Conservation (phyloP, 1,284 basidiomycete species). For the Irpex rosettiformis region DNA sequence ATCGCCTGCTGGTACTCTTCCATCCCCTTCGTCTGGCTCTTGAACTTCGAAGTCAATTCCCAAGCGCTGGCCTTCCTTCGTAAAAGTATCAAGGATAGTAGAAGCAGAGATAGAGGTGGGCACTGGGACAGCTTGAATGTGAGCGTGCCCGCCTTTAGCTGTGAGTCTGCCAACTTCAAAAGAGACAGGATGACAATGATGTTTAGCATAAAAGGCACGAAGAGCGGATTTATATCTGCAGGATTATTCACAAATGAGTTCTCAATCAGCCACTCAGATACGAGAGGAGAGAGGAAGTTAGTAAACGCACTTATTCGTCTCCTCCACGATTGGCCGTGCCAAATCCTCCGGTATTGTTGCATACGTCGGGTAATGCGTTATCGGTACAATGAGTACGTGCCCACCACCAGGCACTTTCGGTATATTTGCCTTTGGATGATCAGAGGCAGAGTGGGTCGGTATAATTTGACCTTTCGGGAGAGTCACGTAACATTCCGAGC, state of each 20-base stretch:
- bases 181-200: slow-evolving; percentile 66
- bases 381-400: slow-evolving; percentile 88
- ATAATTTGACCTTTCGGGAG: slow-evolving; percentile 91
- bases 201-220: slow-evolving; percentile 65
- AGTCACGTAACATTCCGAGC: slow-evolving; percentile 88
- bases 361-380: slow-evolving; percentile 64
- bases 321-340: slow-evolving; percentile 69
- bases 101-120: slow-evolving; percentile 50
- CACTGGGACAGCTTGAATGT: slow-evolving; percentile 85
- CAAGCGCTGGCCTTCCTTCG: slow-evolving; percentile 56
- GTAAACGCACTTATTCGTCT: slow-evolving; percentile 63
- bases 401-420: slow-evolving; percentile 84
- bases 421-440: slow-evolving; percentile 32
- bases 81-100: slow-evolving; percentile 69
- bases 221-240: slow-evolving; percentile 79
- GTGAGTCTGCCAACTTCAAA: slow-evolving; percentile 88
- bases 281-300: too few relatives aligned
- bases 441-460: slow-evolving; percentile 61
- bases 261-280: too few relatives aligned
- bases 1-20: slow-evolving; percentile 47
- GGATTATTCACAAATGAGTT: slow-evolving; percentile 5
- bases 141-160: slow-evolving; percentile 90
- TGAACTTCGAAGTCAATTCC: slow-evolving; percentile 70
- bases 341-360: slow-evolving; percentile 70
- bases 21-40: slow-evolving; percentile 12